These are phyloP conservation scores for Coelastrella sp. DNA, from an alignment of 139 green algal species.

Conservation along the genomic window DNA sequence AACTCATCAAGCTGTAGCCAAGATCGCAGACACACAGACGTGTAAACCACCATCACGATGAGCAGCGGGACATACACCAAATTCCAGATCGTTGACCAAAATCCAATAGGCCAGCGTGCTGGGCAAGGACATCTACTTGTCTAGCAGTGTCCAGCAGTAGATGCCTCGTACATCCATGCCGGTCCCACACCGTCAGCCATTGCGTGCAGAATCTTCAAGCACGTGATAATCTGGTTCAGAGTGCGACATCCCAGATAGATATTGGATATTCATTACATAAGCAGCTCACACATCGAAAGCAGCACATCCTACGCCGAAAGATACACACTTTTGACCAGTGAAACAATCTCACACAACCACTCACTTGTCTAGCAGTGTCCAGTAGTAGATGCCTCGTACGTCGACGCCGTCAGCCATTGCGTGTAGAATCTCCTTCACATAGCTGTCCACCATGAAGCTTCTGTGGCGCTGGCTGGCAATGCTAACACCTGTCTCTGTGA, in stretches of 20 bases:
- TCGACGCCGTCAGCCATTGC: conserved; percentile 58
- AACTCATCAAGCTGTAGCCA: too few species aligned
- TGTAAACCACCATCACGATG: too few species aligned
- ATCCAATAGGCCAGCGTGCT: too few species aligned
- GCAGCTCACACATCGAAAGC: too few species aligned
- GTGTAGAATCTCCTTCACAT: conserved; percentile 54
- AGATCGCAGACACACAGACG: too few species aligned
- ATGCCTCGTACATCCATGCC: conserved; percentile 66
- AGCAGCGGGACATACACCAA: too few species aligned
- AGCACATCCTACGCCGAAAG: too few species aligned
- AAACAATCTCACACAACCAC: conserved; percentile 31
- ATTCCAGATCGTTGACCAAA: too few species aligned
- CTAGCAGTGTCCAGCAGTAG: conserved; percentile 78
- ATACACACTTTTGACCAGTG: too few species aligned
- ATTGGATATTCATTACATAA: too few species aligned
- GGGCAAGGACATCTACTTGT: conserved; percentile 74
- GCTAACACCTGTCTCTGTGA: conserved; percentile 85
- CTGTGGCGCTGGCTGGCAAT: conserved; percentile 64
- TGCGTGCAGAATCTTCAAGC: conserved; percentile 47
- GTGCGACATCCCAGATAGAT: too few species aligned
- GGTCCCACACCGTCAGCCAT: conserved; percentile 53
- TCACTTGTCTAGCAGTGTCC: conserved; percentile 81
- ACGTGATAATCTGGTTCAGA: too few species aligned
- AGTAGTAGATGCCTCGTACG: conserved; percentile 76
- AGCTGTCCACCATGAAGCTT: conserved; percentile 45